phyloP scores from a whole-genome alignment of 805 yeast species.

The Wickerhamiella siamensis region DNA sequence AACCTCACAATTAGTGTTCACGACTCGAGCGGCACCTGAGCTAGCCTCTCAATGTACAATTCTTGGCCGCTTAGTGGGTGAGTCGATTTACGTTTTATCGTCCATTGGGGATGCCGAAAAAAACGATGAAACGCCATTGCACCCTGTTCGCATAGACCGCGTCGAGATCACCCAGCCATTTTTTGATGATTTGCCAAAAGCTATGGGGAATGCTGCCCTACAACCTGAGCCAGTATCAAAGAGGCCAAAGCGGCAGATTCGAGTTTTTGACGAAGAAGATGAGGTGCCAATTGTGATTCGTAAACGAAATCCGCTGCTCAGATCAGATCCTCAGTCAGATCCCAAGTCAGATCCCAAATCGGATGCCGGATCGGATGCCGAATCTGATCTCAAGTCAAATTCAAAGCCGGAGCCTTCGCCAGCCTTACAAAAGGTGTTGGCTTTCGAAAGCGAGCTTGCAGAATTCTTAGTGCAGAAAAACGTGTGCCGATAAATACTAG shows the following conservation, averaged over 20 bases:
- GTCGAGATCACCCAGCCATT: slow-evolving; percentile 33
- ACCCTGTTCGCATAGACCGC: slow-evolving; percentile 34
- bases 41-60: slow-evolving; percentile 32
- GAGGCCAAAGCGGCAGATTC: slow-evolving; percentile 8
- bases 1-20: slow-evolving; percentile 34
- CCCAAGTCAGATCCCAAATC: too few relatives aligned
- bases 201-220: not conserved
- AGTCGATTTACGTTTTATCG: slow-evolving; percentile 29
- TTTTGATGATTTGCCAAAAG: slow-evolving; percentile 31
- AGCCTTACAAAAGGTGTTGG: not conserved
- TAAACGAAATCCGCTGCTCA: not conserved
- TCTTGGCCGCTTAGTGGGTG: slow-evolving; percentile 47
- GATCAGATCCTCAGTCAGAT: too few relatives aligned
- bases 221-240: not conserved
- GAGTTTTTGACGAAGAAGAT: slow-evolving; percentile 28
- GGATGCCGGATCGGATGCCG: too few relatives aligned
- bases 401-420: not conserved
- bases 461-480: slow-evolving; percentile 12
- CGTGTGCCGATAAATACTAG: slow-evolving; percentile 16
- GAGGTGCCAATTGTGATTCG: slow-evolving; percentile 11
- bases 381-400: too few relatives aligned
- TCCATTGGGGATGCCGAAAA: slow-evolving; percentile 35
- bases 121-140: slow-evolving; percentile 33
- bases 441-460: not conserved
- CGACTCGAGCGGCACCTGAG: slow-evolving; percentile 34